Evolutionary conservation across 495 filamentous ascomycete species (phyloP), one percentile per base, ranked within the genome.

Genomic region (Podospora comata): DNA sequence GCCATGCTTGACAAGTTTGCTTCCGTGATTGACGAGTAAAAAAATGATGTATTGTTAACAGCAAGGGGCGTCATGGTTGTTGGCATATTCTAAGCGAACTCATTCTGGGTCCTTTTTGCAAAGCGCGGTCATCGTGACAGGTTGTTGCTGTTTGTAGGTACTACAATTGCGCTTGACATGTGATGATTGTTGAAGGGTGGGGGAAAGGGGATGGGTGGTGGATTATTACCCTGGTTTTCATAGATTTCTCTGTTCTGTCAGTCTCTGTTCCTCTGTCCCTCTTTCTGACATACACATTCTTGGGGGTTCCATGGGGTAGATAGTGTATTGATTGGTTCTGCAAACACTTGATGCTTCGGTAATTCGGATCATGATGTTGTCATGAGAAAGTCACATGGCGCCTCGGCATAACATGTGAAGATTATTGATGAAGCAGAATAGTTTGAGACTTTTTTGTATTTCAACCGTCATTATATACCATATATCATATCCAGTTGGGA

Each of bases 1-100:
- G 85, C 85, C 68, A 93, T 99, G 94, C 87, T 90, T 66, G 96
- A 99, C 79, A 93, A 96, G 78, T 99, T 98, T 80, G 96, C 96
- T 20, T 87, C 91, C 15, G 92, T 98, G 62, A 85, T 89, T 72
- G 95, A 99, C 80, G 95, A 98, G 85, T 99, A 91, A 83, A 62
- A 9, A 23, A 59, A 3, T 18, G 34, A 11, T 48, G 39, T 32
- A 32, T 48, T 48, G 39, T 48, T 48, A 13, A 16, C 39, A 48
- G 39, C 39, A 15, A 54, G n/a, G 5, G 44, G n/a, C 9, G 20
- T 61, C 56, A 58, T 4, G n/a, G 56, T 58, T 58, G 56, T 58
- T 58, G 56, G 5, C n/a, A 58, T 58, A 58, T 27, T 27, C 9
- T 58, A 20, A 58, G 56, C 56, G 56, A 27, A 58, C 56, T 7